phyloP scores from a whole-genome alignment of 2,329 filamentous ascomycete species.

The Sarocladium oryzae region DNA sequence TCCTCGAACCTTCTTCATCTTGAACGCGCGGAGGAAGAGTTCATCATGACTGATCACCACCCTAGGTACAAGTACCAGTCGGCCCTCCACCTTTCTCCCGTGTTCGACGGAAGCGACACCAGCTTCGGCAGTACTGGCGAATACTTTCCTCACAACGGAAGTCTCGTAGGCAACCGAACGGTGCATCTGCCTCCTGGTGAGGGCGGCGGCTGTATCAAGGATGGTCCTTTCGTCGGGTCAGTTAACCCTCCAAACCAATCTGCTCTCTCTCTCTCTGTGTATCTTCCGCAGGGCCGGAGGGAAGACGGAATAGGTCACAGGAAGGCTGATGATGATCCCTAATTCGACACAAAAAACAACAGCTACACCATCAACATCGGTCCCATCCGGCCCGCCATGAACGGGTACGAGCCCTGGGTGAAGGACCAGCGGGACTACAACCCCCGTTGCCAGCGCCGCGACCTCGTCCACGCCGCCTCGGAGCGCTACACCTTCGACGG shows the following conservation, averaged over 20 bases:
- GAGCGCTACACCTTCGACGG: conserved; percentile 9
- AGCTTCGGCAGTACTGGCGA: conserved; percentile 33
- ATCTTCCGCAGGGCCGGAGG: too few relatives aligned
- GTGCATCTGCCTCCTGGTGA: conserved; percentile 26
- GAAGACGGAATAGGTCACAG: too few relatives aligned
- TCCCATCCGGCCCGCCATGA: conserved; percentile 18
- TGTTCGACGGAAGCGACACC: conserved; percentile 33
- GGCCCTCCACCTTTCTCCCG: conserved; percentile 20
- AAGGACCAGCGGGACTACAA: conserved; percentile 25
- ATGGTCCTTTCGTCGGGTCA: conserved; percentile 6
- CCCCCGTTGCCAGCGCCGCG: conserved; percentile 38
- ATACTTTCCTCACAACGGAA: conserved; percentile 20
- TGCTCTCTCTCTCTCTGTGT: not conserved
- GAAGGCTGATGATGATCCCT: too few relatives aligned
- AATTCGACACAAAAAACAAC: conserved; percentile 9
- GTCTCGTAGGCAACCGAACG: conserved; percentile 16
- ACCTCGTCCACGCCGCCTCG: conserved; percentile 23
- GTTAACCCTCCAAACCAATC: not conserved
- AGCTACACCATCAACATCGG: conserved; percentile 23
- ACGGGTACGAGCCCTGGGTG: conserved; percentile 6
- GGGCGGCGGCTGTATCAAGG: conserved; percentile 24
- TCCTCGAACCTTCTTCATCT: too few relatives aligned
- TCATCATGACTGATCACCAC: too few relatives aligned
- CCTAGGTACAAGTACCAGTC: conserved; percentile 8
- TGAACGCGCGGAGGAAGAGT: too few relatives aligned